A percentile compares a stretch with the other conserved stretches of the same genome.
phyloP scores from a whole-genome alignment of 2,329 filamentous ascomycete genomes.

The Diaporthe nobilis region DNA sequence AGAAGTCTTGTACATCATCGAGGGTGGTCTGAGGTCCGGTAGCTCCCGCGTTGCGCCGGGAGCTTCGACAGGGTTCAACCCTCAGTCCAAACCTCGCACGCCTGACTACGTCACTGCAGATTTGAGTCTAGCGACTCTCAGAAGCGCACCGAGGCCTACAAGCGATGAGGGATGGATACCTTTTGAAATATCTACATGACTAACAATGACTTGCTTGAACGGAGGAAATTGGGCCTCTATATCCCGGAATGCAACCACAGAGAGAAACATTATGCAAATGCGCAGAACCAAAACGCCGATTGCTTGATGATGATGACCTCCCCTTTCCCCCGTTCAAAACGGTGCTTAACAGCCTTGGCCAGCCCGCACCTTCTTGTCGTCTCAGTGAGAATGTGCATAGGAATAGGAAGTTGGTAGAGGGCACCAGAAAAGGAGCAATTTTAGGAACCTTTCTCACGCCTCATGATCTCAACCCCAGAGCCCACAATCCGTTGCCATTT shows the following conservation, averaged over 20 bases:
- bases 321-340: not conserved
- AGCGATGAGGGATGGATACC: not conserved
- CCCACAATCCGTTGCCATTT: slow-evolving; percentile 2
- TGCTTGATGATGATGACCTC: slow-evolving; percentile 25
- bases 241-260: slow-evolving; percentile 11
- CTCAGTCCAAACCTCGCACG: not conserved
- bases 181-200: slow-evolving; percentile 25
- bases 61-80: slow-evolving; percentile 11
- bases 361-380: not conserved
- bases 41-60: slow-evolving; percentile 22
- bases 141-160: not conserved
- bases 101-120: not conserved
- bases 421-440: not conserved
- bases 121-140: not conserved
- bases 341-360: not conserved
- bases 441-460: not conserved
- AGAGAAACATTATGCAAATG: slow-evolving; percentile 23
- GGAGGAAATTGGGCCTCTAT: not conserved
- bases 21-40: slow-evolving; percentile 30
- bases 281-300: slow-evolving; percentile 31
- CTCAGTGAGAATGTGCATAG: not conserved
- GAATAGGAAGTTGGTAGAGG: not conserved
- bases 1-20: slow-evolving; percentile 38
- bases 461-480: not conserved
- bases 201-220: slow-evolving; percentile 6